phyloP scores from a whole-genome alignment of 148 eudicot genomes.

The Gaultheria prostrata region DNA sequence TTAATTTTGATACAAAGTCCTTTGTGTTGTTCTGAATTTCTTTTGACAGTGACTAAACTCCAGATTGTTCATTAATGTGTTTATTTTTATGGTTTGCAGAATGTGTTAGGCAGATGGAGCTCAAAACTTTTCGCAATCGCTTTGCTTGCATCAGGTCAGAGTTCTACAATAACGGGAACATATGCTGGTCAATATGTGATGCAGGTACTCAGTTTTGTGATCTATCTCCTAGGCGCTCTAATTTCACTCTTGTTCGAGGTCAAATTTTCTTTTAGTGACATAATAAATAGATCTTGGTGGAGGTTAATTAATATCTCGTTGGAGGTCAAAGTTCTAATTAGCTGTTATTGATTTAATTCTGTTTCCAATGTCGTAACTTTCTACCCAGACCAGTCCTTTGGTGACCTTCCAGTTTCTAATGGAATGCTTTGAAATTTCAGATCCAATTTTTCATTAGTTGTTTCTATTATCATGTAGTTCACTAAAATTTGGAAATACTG shows the following conservation, averaged over 20 bases:
- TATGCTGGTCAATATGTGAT: constrained; percentile 99
- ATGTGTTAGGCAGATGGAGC: constrained; percentile 97
- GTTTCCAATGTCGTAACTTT: not conserved
- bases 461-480: not conserved
- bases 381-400: not conserved
- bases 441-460: not conserved
- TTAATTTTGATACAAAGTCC: not conserved
- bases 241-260: too few species aligned
- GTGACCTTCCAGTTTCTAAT: not conserved
- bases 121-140: constrained; percentile 95
- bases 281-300: too few species aligned
- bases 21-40: not conserved
- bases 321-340: not conserved
- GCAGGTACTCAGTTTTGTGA: constrained; percentile 62
- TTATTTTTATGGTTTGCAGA: constrained; percentile 36
- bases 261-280: too few species aligned
- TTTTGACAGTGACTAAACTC: not conserved
- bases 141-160: constrained; percentile 95
- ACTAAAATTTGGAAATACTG: not conserved
- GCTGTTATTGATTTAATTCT: too few species aligned
- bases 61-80: not conserved
- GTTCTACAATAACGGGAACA: constrained; percentile 98
- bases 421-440: not conserved
- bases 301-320: not conserved
- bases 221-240: not conserved